Conservation (phyloP, 768 basidiomycete species). For the Mycena maculata region DNA sequence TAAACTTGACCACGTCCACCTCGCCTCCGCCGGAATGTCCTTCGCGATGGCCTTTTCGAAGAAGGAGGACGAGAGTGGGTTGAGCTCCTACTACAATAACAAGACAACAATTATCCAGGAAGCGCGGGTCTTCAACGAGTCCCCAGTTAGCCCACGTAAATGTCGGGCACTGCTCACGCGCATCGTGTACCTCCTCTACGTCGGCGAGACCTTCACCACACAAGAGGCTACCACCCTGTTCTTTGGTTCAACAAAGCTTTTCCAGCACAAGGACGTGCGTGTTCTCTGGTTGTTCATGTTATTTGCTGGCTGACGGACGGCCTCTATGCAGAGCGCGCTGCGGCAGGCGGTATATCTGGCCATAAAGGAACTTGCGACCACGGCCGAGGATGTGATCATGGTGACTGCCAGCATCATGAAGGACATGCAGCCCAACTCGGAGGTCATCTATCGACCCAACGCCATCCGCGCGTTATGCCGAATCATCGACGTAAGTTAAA, state of each 20-base stretch:
- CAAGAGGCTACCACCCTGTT: conserved; percentile 98
- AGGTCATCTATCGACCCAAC: conserved; percentile 98
- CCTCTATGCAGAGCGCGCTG: conserved; percentile 77
- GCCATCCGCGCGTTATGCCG: conserved; percentile 95
- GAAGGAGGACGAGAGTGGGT: conserved; percentile 95
- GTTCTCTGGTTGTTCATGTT: not conserved
- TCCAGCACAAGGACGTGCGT: conserved; percentile 99
- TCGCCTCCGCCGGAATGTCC: conserved; percentile 51
- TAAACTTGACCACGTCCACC: conserved; percentile 23
- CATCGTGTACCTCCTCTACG: conserved; percentile 95
- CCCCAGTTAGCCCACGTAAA: conserved; percentile 97
- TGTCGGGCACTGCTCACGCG: conserved; percentile 96
- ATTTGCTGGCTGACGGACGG: conserved; percentile 1
- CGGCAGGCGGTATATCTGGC: conserved; percentile 98
- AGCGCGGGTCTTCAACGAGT: conserved; percentile 98
- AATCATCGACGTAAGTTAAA: conserved; percentile 95
- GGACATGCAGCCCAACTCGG: conserved; percentile 99
- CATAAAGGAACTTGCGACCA: conserved; percentile 95
- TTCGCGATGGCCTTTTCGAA: conserved; percentile 87
- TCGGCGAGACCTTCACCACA: conserved; percentile 93
- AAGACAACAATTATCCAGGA: conserved; percentile 99
- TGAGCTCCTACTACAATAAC: conserved; percentile 95
- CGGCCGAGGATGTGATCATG: conserved; percentile 99
- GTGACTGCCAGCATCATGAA: conserved; percentile 99
- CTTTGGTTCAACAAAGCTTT: conserved; percentile 98